Evolutionary conservation across 1,139 yeast species (phyloP).

Genomic region (Oligophagozyma castellii): DNA sequence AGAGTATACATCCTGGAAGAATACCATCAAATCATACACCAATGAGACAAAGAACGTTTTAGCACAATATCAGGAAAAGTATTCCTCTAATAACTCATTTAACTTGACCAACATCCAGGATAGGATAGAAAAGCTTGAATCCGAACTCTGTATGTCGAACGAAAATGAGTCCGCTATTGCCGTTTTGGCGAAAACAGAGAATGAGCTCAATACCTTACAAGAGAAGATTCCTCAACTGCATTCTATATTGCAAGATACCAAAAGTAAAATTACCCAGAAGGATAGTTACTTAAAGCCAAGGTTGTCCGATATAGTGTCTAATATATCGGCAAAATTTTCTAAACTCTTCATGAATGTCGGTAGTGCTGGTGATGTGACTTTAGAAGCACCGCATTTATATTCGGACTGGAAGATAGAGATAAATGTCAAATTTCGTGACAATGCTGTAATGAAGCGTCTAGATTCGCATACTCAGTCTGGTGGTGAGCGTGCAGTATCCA

Average conservation of each 20-base stretch:
- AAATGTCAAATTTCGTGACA: constrained; percentile 72
- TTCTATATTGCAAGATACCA: constrained; percentile 20
- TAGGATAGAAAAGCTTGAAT: constrained; percentile 25
- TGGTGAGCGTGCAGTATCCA: constrained; percentile 93
- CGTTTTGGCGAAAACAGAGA: constrained; percentile 26
- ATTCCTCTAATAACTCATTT: constrained; percentile 32
- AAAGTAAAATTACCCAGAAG: constrained; percentile 29
- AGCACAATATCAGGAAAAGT: constrained; percentile 32
- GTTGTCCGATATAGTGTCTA: constrained; percentile 34
- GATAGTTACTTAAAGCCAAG: constrained; percentile 44
- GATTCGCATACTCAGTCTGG: constrained; percentile 91
- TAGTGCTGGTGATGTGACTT: constrained; percentile 66
- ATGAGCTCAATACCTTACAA: constrained; percentile 13
- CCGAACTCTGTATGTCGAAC: constrained; percentile 26
- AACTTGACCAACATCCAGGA: constrained; percentile 27
- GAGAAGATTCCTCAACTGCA: constrained; percentile 21
- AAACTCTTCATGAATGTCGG: constrained; percentile 61
- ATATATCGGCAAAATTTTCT: constrained; percentile 51
- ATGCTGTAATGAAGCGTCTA: constrained; percentile 51
- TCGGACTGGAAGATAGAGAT: constrained; percentile 78
- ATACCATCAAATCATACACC: constrained; percentile 29
- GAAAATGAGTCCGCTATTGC: constrained; percentile 31
- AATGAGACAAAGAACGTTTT: constrained; percentile 33
- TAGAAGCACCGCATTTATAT: constrained; percentile 38
- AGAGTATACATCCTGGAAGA: constrained; percentile 31